phyloP scores from a whole-genome alignment of 768 basidiomycete genomes.

The Lactarius akahatsu region DNA sequence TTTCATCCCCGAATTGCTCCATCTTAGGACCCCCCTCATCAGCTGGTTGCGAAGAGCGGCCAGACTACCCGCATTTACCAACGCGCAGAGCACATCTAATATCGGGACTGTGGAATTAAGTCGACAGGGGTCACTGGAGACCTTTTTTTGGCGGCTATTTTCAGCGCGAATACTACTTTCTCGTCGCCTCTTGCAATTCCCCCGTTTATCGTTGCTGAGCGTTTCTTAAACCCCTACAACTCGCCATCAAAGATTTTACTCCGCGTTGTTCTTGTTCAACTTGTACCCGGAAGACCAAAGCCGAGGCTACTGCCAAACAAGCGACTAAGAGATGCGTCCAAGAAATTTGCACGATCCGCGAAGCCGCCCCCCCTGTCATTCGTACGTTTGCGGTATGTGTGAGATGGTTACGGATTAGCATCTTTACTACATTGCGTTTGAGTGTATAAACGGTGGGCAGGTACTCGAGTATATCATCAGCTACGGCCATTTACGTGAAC shows the following conservation, averaged over 20 bases:
- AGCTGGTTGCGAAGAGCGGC: slow-evolving; percentile 1
- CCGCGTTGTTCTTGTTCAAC: slow-evolving; percentile 68
- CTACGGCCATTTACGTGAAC: slow-evolving; percentile 93
- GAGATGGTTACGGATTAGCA: slow-evolving; percentile 97
- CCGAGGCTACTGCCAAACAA: slow-evolving; percentile 69
- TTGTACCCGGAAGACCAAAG: slow-evolving; percentile 48
- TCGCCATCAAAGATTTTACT: slow-evolving; percentile 94
- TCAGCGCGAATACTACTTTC: not conserved
- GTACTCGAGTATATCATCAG: slow-evolving; percentile 99
- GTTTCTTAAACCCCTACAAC: slow-evolving; percentile 44
- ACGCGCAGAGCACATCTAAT: slow-evolving; percentile 8
- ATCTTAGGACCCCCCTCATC: no score
- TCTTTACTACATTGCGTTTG: slow-evolving; percentile 99
- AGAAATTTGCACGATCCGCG: slow-evolving; percentile 95
- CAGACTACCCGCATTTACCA: slow-evolving; percentile 1
- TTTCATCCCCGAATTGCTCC: no score
- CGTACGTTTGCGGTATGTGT: slow-evolving; percentile 99
- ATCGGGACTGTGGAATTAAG: slow-evolving; percentile 7
- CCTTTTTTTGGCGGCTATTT: not conserved
- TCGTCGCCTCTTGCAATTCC: not conserved
- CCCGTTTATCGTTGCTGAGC: not conserved
- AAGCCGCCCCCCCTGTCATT: slow-evolving; percentile 97
- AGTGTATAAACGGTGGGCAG: slow-evolving; percentile 98
- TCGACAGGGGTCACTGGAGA: not conserved
- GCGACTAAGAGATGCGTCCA: slow-evolving; percentile 85